Base-by-base conservation (phyloP, 352 stramenopile genomes). In the Globisporangium camurandrum region DNA sequence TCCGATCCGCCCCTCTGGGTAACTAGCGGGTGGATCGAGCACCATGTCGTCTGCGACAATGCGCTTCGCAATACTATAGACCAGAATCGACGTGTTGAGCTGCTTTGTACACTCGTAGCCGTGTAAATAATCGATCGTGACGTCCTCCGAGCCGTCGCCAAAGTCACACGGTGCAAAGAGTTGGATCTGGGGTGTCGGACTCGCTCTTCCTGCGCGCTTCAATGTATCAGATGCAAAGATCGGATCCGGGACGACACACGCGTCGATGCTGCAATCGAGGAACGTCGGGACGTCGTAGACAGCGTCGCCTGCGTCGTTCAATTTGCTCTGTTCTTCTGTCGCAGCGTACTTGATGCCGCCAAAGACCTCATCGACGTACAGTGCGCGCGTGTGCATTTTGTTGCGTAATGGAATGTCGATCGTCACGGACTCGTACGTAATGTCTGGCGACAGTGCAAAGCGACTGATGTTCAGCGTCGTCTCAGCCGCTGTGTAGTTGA, bases 31-130 rank as follows among this genome's bases (percentile, higher is more conserved):
- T 3, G 47, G 43, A 5, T 45, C 43, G 31, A 67, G 31, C 12
- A 66, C 46, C 56, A 78, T 51, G 1, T 60, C 46, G 37, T 76
- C 66, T 2, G 59, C 70, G 9, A 71, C 38, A 5, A 79, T 71
- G 19, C 67, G 58, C 23, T 66, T 71, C 4, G 44, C 63, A 19
- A 80, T 59, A 34, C 65, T 69, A 39, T 74, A 70, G 40, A 84
- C 57, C 10, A 82, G 56, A 57, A 84, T 66, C 1, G 67, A 75
- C 28, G 64, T 64, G 11, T 66, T 54, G 5, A 62, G 60, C 10
- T 56, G 59, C 9, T 36, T 36, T 28, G 46, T 59, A 36, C 64
- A 77, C 22, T 46, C 51, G 2, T 26, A 14, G 7, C 59, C 65
- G 12, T 72, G 59, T 19, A 72, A 40, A 16, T 70, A 70, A 5